These are phyloP conservation scores for Fraxinus cuspidata DNA, from an alignment of 257 asterid genomes.

Conservation along the genomic window DNA sequence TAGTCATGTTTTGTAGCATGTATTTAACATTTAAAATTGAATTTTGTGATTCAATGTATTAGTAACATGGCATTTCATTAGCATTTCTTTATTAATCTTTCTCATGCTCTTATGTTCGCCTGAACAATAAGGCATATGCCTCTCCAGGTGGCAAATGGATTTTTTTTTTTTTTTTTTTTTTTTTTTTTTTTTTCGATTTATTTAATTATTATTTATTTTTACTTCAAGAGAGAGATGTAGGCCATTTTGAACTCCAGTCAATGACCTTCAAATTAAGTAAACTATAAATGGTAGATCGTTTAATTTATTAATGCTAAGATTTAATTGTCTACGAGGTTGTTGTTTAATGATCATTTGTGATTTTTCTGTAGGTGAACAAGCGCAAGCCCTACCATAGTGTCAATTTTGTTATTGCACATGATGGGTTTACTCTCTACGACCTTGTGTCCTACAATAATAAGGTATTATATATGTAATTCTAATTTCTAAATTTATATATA, in stretches of 20 bases:
- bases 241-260: neutral
- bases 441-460: conserved; percentile 89
- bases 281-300: neutral
- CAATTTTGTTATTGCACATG: conserved; percentile 91
- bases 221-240: neutral
- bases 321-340: conserved; percentile 9
- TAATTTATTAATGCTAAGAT: neutral
- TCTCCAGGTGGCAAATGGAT: neutral
- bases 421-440: conserved; percentile 90
- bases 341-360: conserved; percentile 8
- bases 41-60: neutral
- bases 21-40: too few species aligned
- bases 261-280: neutral
- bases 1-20: neutral
- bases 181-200: neutral
- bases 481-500: too few species aligned
- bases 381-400: conserved; percentile 89
- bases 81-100: too few species aligned
- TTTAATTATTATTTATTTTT: too few species aligned
- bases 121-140: too few species aligned
- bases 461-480: conserved; percentile 41
- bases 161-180: too few species aligned
- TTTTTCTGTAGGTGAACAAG: conserved; percentile 63
- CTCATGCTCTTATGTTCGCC: too few species aligned
- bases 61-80: too few species aligned